Base-by-base conservation (phyloP, 1,139 yeast genomes). In the Geotrichum restrictum region DNA sequence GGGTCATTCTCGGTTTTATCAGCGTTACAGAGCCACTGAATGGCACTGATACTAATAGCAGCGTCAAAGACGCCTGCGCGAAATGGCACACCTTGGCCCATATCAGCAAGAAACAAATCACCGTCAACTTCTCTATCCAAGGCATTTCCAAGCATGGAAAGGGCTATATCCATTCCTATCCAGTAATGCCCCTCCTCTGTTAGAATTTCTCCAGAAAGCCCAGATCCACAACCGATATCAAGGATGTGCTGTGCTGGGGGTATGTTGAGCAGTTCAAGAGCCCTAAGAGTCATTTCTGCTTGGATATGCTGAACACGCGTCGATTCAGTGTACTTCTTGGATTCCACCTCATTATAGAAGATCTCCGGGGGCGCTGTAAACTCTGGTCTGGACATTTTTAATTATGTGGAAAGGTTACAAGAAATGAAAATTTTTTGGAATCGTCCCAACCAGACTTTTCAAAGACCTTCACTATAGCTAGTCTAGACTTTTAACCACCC, bases 21-120 rank as follows among this genome's bases (percentile, higher is more conserved):
- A 2, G 98, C 98, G 67, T 93, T 93, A 74, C 98, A 88, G 44
- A 93, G 79, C 99, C 99, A 93, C 69, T 93, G 99, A 53, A 93
- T 88, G 3, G 95, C 98, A 45, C 96, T 86, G 60, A 93, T 88
- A 21, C 95, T 85, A 43, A 93, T 87, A 2, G 96, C 98, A 1
- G 98, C 98, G 70, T 94, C 99, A 67, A 93, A 93, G 0, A 96
- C 79, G 52, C 98, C 99, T 0, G 98, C 89, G 64, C 98, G 77
- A 65, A 93, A 93, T 6, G 98, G 98, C 3, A 94, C 78, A 24
- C 98, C 98, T 56, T 78, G 77, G 40, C 99, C 99, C 77, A 93
- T 86, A 73, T 93, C 99, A 40, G 88, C 84, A 55, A 91, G 73
- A 66, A 94, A 84, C 58, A 93, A 71, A 69, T 93, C 99, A 6